Evolutionary conservation across 495 filamentous ascomycete species (phyloP), one percentile per base, ranked within the genome.

Genomic region (Daldinia decipiens): DNA sequence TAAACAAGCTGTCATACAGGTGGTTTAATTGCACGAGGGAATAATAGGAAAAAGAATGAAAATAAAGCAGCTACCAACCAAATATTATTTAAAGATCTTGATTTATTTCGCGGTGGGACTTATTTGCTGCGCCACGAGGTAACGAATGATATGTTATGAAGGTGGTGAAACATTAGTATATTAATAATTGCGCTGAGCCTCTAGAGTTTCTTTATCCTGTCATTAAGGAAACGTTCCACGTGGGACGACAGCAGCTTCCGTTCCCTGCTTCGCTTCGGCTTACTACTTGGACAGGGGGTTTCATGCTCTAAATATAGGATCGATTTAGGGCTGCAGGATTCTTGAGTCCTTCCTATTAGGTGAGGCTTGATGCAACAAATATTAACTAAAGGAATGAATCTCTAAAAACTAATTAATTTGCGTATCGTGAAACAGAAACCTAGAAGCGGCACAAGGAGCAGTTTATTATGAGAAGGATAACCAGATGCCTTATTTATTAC

Each of bases 281-380:
- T 68, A 72, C 69, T 64, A 61, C 17, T 45, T 60, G 7, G 53
- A 19, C 53, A 67, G 47, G 64, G 62, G 68, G 56, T 43, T 56
- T 17, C 43, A 32, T 9, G 40, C 27, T 13, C 67, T 47, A 70
- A 70, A 60, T 61, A 65, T 70, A 65, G 61, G 32, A 21, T 15
- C 34, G 4, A 21, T 65, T 47, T 47, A 47, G n/a, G 47, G 64
- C 58, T 34, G 62, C 62, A 67, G 62, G 45, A 62, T 70, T 38
- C 61, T 70, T 61, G n/a, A 61, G 32, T 21, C 32, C 55, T 27
- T n/a, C 8, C 27, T 50, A 36, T 52, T 66, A 38, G 21, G 26
- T 45, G 39, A 50, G 59, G 31, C 45, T 54, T n/a, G n/a, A 15
- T 31, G 27, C 51, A 66, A 34, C 19, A 29, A 47, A 61, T 50